Evolutionary conservation across 2,329 filamentous ascomycete genomes (phyloP).

Genomic region (Ophioceras dolichostomum): DNA sequence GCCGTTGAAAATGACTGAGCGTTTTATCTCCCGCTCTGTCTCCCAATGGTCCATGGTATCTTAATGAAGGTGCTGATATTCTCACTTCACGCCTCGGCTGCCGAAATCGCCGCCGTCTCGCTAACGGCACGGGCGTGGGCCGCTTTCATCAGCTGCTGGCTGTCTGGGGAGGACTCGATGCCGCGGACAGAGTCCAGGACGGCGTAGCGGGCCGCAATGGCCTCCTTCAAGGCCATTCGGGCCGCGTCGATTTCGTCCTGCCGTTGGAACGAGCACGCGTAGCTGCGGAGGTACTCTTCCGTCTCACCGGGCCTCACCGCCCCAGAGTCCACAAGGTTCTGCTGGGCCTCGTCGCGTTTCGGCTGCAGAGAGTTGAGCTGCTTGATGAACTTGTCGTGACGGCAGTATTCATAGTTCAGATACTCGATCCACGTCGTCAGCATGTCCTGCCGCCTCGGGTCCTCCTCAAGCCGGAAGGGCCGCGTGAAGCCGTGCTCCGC

Average conservation of each 20-base stretch:
- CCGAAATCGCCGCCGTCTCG: background rate
- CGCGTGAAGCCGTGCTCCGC: background rate
- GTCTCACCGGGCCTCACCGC: constrained; percentile 16
- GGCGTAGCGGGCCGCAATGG: constrained; percentile 5
- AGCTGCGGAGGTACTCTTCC: constrained; percentile 10
- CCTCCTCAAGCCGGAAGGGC: background rate
- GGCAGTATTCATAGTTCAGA: background rate
- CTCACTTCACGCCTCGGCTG: background rate
- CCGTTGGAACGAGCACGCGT: constrained; percentile 5
- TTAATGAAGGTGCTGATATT: background rate
- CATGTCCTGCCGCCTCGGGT: background rate
- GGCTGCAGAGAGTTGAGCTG: constrained; percentile 9
- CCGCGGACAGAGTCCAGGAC: background rate
- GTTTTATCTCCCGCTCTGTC: background rate
- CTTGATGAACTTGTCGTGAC: background rate
- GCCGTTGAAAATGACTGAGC: background rate
- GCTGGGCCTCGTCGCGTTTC: constrained; percentile 16
- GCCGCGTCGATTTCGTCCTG: constrained; percentile 8
- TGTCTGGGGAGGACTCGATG: background rate
- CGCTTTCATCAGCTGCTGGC: background rate
- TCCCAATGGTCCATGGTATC: background rate
- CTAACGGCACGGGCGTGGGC: background rate
- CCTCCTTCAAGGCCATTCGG: constrained; percentile 7
- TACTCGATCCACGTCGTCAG: background rate
- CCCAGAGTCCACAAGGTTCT: constrained; percentile 17